These are phyloP conservation scores for Aspergillus sp. DNA, from an alignment of 2,329 filamentous ascomycete species.

Conservation along the genomic window DNA sequence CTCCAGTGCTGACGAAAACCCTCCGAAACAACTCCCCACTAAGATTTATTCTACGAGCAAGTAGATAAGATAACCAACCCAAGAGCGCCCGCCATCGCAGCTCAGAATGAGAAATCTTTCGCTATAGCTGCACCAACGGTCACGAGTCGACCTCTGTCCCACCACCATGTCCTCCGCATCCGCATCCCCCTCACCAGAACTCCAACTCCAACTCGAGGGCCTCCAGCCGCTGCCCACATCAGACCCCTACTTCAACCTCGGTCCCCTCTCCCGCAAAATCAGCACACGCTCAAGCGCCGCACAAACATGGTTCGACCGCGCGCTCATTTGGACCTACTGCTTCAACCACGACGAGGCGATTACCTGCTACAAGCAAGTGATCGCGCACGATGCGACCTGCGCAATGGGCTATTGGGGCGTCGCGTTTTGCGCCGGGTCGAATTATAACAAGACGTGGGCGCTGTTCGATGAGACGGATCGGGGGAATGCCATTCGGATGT, in stretches of 20 bases:
- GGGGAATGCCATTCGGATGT: conserved; percentile 45
- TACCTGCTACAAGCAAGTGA: conserved; percentile 52
- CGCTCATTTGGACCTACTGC: conserved; percentile 73
- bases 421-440: conserved; percentile 55
- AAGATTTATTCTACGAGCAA: too few species aligned
- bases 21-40: neutral
- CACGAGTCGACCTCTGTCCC: neutral
- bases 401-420: conserved; percentile 56
- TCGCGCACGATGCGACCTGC: conserved; percentile 47
- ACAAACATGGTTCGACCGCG: conserved; percentile 72
- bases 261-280: conserved; percentile 38
- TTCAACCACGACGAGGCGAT: conserved; percentile 78
- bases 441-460: conserved; percentile 60
- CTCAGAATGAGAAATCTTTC: neutral
- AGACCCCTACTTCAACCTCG: neutral
- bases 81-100: neutral
- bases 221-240: too few species aligned
- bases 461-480: conserved; percentile 50
- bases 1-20: neutral
- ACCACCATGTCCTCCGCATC: too few species aligned
- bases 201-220: neutral
- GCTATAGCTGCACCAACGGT: neutral
- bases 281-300: conserved; percentile 56
- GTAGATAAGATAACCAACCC: neutral
- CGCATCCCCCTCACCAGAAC: too few species aligned